Base-by-base conservation (phyloP, 2,329 filamentous ascomycete genomes). In the Bimuria novae-zelandiae region DNA sequence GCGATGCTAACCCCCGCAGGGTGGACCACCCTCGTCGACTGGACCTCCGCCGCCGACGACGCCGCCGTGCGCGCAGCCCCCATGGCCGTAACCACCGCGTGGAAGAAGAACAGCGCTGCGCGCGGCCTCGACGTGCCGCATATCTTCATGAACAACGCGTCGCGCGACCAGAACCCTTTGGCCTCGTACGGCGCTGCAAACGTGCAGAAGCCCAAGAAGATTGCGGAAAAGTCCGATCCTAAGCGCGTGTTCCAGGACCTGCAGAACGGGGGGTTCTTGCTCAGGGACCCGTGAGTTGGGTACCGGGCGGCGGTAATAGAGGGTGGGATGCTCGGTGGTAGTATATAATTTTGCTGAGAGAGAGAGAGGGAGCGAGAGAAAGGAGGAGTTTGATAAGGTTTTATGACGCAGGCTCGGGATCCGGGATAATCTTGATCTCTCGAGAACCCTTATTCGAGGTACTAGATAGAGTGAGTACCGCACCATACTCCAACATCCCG, bases 231-330 rank as follows among this genome's bases (percentile, higher is more conserved):
- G 35, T 52, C 49, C 23, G 49, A 56, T 29, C 49, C 54, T 8
- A 25, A 33, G 6, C 30, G 36, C 6, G 33, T 60, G 2, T 62
- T 62, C 17, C 59, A 62, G 50, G 47, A 25, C 1, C 33, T 49
- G 41, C 55, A 58, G n/a, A 43, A 51, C 4, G 57, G 54, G 19
- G 57, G 54, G 12, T 62, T 62, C 45, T 30, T 23, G n/a, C n/a
- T n/a, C n/a, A n/a, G n/a, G n/a, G n/a, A n/a, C n/a, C n/a, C n/a
- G n/a, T n/a, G n/a, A n/a, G n/a, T n/a, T n/a, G n/a, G n/a, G n/a
- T n/a, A n/a, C n/a, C n/a, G n/a, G n/a, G n/a, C n/a, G n/a, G n/a
- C n/a, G n/a, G n/a, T n/a, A n/a, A n/a, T n/a, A n/a, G n/a, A n/a
- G n/a, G n/a, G n/a, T n/a, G n/a, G n/a, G n/a, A n/a, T n/a, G n/a